Evolutionary conservation across 2,329 filamentous ascomycete species (phyloP), one percentile per base, ranked within the genome.

Genomic region (Fusarium nelsonii): DNA sequence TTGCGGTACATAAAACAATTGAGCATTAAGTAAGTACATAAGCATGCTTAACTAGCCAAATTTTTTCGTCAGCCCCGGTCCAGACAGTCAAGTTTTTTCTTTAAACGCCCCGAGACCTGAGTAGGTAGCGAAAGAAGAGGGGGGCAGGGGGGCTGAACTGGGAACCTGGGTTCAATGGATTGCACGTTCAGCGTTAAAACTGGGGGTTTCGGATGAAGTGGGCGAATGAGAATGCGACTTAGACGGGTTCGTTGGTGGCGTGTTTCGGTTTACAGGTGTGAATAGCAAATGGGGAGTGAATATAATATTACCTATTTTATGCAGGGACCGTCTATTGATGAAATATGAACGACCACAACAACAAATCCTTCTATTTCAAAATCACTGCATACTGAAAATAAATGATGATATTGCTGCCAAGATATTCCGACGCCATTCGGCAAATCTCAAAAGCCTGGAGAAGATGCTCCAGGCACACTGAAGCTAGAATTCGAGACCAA

Each of bases 211-310:
- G 43, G 46, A 39, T 66, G 61, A 50, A 65, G n/a, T 68, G 58
- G 58, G 48, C 40, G 46, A 62, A 62, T 62, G 32, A 44, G 45
- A 32, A 33, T 34, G 12, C 34, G 34, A 34, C 28, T 53, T 54
- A 37, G 41, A 11, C 32, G 57, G 28, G 51, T 53, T 58, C 30
- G 60, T 65, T 68, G 65, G 65, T 69, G 60, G 65, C 60, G 65
- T 60, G 65, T 66, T 65, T 65, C 32, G 52, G 39, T 23, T 63
- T 64, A 63, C 36, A 34, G 26, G 36, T 8, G 18, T 50, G 23
- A 50, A 23, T 32, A 40, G 32, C 23, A 20, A n/a, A 28, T 9
- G 18, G 65, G 67, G 65, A 32, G 66, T 51, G 55, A 14, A 48
- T 20, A 69, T 69, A 69, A 43, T 36, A 30, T 18, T 3, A 37